phyloP scores from a whole-genome alignment of 1,284 basidiomycete species.

The Pseudozyma thailandica region DNA sequence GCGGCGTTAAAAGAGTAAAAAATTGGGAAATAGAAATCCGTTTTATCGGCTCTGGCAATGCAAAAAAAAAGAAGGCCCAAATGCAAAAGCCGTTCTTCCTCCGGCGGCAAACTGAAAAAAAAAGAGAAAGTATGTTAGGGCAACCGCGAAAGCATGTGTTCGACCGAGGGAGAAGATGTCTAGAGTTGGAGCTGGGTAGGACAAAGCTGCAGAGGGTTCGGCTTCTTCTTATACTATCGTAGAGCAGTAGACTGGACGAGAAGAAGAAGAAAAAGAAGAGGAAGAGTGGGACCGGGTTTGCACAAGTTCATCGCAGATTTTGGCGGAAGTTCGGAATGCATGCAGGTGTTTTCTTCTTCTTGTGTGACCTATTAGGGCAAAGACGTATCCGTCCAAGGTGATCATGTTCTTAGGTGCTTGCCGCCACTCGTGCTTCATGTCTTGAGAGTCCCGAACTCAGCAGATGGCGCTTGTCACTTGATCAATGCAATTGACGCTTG shows the following conservation, averaged over 20 bases:
- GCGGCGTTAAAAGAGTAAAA: not conserved
- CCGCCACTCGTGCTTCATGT: no score
- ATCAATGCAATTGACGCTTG: no score
- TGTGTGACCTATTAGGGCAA: not conserved
- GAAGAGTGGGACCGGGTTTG: not conserved
- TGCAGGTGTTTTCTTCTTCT: not conserved
- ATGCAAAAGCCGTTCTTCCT: not conserved
- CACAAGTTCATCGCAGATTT: not conserved
- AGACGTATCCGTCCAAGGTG: no score
- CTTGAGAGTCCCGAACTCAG: no score
- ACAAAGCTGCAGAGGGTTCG: no score
- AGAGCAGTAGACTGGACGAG: not conserved
- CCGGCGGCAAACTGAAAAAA: constrained; percentile 1
- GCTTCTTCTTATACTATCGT: constrained; percentile 1
- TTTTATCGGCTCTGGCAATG: constrained; percentile 5
- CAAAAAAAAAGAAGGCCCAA: constrained; percentile 5
- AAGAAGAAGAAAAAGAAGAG: not conserved
- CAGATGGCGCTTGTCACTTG: no score
- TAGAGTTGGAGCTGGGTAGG: no score
- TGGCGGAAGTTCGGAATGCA: constrained; percentile 9
- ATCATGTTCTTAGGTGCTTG: no score
- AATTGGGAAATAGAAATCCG: not conserved
- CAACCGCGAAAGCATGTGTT: no score
- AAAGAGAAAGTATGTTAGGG: no score
- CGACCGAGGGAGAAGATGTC: no score